Evolutionary conservation across 2,329 filamentous ascomycete genomes (phyloP).

Genomic region (Taxawa tesnikishii): DNA sequence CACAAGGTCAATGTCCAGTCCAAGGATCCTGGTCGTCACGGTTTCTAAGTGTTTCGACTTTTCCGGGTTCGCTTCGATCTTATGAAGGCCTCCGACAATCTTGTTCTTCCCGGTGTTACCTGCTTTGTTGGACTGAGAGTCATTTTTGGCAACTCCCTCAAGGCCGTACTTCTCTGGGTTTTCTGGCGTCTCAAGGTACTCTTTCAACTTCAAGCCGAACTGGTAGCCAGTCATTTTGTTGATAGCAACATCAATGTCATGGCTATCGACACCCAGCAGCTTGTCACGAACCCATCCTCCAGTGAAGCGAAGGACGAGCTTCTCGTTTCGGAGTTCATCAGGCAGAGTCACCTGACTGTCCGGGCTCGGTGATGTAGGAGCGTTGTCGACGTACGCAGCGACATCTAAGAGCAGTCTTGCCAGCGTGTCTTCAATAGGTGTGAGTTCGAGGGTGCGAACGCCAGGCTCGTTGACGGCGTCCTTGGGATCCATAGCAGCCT

Average conservation of each 20-base stretch:
- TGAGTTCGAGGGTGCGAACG: constrained; percentile 45
- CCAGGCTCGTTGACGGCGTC: constrained; percentile 5
- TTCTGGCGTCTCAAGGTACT: constrained; percentile 51
- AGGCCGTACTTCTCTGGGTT: constrained; percentile 50
- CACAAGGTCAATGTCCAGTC: constrained; percentile 84
- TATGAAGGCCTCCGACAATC: constrained; percentile 67
- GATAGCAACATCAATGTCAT: constrained; percentile 79
- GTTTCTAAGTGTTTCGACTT: constrained; percentile 96
- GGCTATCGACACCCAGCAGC: constrained; percentile 56
- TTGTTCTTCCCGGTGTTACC: constrained; percentile 31
- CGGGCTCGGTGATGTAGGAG: constrained; percentile 13
- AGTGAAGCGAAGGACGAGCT: constrained; percentile 58
- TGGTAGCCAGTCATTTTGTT: constrained; percentile 72
- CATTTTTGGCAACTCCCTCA: constrained; percentile 22
- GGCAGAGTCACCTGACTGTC: constrained; percentile 25
- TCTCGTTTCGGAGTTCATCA: constrained; percentile 30
- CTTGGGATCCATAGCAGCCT: neutral
- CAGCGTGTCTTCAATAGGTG: constrained; percentile 57
- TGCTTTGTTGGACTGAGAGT: constrained; percentile 26
- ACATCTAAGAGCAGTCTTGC: constrained; percentile 70
- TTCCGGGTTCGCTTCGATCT: constrained; percentile 82
- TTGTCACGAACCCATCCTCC: constrained; percentile 85
- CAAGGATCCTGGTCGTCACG: constrained; percentile 72
- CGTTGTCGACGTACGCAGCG: constrained; percentile 52
- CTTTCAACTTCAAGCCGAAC: constrained; percentile 57